These are phyloP conservation scores for Lophium mytilinum DNA, from an alignment of 495 filamentous ascomycete genomes.

Conservation along the genomic window DNA sequence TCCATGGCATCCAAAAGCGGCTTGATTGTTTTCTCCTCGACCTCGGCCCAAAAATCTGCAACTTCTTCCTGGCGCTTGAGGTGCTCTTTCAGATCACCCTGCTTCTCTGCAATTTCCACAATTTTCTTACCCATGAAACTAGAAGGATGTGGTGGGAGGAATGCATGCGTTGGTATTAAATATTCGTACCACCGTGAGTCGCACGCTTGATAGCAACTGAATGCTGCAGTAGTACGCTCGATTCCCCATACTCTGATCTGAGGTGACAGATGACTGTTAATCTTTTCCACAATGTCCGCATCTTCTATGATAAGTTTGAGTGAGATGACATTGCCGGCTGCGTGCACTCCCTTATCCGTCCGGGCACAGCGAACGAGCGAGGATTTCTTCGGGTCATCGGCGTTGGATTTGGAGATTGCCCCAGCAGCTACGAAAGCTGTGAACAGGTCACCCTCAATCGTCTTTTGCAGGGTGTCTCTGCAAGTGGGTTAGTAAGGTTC, in stretches of 20 bases:
- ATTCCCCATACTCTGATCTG: conserved; percentile 95
- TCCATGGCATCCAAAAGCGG: conserved; percentile 57
- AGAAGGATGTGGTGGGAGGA: conserved; percentile 83
- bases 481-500: background rate
- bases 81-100: conserved; percentile 59
- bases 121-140: conserved; percentile 76
- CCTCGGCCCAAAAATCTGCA: conserved; percentile 67
- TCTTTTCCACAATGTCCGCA: conserved; percentile 73
- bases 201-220: conserved; percentile 86
- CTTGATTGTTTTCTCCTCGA: conserved; percentile 66
- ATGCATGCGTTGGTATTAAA: conserved; percentile 81
- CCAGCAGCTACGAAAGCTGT: conserved; percentile 79
- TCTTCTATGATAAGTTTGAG: conserved; percentile 95
- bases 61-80: conserved; percentile 66
- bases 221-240: conserved; percentile 70
- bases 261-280: conserved; percentile 73
- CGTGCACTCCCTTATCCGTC: conserved; percentile 97
- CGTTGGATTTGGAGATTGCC: conserved; percentile 93
- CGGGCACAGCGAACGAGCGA: conserved; percentile 86
- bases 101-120: conserved; percentile 60
- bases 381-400: conserved; percentile 92
- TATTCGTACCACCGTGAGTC: conserved; percentile 96
- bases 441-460: conserved; percentile 96
- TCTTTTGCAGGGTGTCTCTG: conserved; percentile 53
- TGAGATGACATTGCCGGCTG: conserved; percentile 91